Base-by-base conservation (phyloP, 2,329 filamentous ascomycete species). In the Stagonosporopsis tanaceti region DNA sequence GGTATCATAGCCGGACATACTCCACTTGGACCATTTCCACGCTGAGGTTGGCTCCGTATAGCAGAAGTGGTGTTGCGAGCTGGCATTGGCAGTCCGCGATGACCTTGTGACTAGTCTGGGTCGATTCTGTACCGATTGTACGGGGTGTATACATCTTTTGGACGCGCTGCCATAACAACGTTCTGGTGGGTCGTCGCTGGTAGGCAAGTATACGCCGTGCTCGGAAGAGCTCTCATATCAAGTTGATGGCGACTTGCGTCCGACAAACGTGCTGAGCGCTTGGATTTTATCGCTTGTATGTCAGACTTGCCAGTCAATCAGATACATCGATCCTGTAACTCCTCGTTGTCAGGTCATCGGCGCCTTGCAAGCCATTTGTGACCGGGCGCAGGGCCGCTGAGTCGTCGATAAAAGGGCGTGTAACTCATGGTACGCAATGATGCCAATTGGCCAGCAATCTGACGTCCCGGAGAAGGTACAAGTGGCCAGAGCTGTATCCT, bases 11-110 rank as follows among this genome's bases (percentile, higher is more conserved):
- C n/a, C 42, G 14, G 17, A n/a, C 25, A 38, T 3, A 11, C 38
- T 20, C 20, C 7, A 27, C 32, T 14, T 22, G 22, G 15, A 7
- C 22, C 24, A 11, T 22, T 6, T 6, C 28, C 37, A 42, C 6
- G n/a, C 28, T 47, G 14, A 20, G 38, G 28, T 9, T 44, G 44
- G 45, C 25, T 15, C 24, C 17, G 25, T 17, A 37, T 9, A 17
- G 15, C 12, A 48, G 32, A 44, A 32, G 52, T 30, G 52, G 45
- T 38, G 48, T 45, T 44, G 38, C 38, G 44, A 22, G 24, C 30
- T 32, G 15, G 14, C 15, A 7, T 34, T 34, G 32, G 6, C 32
- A n/a, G 7, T 14, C 14, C 14, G 32, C 14, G 8, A 15, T 39
- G 24, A 30, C n/a, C 6, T n/a, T 37, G n/a, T 17, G 24, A 37